phyloP scores from a whole-genome alignment of 73 alveolate species.

The Tetrahymena malaccensis region DNA sequence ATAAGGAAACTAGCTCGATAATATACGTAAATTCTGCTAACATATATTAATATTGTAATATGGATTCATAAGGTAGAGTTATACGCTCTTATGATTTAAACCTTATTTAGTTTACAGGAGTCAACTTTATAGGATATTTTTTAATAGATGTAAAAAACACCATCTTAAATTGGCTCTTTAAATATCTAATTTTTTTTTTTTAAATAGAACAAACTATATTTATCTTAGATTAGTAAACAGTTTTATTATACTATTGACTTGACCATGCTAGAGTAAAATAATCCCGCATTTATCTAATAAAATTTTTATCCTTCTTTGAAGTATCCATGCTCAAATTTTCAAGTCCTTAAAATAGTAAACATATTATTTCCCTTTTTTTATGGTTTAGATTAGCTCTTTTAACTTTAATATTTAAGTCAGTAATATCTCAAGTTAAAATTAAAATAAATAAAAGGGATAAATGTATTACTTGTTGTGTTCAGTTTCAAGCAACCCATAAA shows the following conservation, averaged over 20 bases:
- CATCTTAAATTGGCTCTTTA: not conserved
- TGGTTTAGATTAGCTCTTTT: too few relatives aligned
- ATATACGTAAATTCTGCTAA: not conserved
- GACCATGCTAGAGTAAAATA: not conserved
- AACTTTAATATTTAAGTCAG: too few relatives aligned
- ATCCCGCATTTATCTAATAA: too few relatives aligned
- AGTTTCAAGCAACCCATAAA: not conserved
- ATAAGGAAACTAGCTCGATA: not conserved
- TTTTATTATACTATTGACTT: not conserved
- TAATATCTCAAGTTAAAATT: too few relatives aligned
- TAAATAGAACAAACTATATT: not conserved
- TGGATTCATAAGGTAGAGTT: not conserved
- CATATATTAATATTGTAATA: not conserved
- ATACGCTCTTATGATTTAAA: too few relatives aligned
- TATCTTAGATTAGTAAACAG: not conserved
- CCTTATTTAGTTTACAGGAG: not conserved
- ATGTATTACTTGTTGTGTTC: not conserved
- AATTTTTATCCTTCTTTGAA: not conserved
- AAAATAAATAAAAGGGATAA: not conserved
- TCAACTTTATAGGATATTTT: not conserved
- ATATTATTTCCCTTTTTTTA: too few relatives aligned
- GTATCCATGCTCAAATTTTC: not conserved
- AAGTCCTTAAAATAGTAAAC: not conserved
- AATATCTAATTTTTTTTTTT: too few relatives aligned
- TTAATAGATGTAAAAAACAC: not conserved